These are phyloP conservation scores for Arabidopsis hybrid DNA, from an alignment of 441 rosid species.

Conservation along the genomic window DNA sequence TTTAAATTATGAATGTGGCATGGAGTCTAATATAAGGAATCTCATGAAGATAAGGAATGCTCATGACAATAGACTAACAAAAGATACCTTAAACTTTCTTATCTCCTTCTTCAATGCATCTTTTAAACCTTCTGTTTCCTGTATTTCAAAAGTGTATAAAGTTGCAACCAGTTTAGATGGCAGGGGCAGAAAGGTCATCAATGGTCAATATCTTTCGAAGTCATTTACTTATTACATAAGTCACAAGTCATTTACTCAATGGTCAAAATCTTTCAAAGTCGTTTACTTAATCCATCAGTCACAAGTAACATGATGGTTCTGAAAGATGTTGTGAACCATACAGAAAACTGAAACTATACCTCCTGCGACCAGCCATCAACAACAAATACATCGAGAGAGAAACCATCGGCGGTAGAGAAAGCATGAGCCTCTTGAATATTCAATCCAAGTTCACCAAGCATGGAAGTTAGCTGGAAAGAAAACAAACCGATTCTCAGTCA, in stretches of 20 bases:
- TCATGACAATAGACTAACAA: conserved; percentile 9
- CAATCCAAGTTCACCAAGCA: conserved; percentile 91
- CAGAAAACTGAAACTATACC: conserved; percentile 52
- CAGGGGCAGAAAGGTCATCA: no score
- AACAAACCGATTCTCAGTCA: not conserved
- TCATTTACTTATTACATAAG: no score
- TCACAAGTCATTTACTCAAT: no score
- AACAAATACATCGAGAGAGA: conserved; percentile 89
- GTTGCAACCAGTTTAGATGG: no score
- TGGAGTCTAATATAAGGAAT: not conserved
- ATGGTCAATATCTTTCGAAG: no score
- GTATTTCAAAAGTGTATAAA: not conserved
- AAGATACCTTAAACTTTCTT: conserved; percentile 70
- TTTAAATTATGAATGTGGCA: conserved; percentile 13
- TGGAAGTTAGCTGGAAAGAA: conserved; percentile 68
- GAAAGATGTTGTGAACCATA: not conserved
- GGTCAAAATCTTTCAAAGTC: not conserved
- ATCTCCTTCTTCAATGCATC: conserved; percentile 75
- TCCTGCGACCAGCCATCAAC: conserved; percentile 96
- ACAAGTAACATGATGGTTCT: conserved; percentile 19
- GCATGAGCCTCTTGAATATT: conserved; percentile 98
- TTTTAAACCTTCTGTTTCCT: conserved; percentile 84
- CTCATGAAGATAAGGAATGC: not conserved
- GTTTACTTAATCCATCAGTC: conserved; percentile 10
- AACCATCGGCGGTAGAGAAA: conserved; percentile 88